phyloP scores from a whole-genome alignment of 805 yeast genomes.

The Starmera dryadoides region DNA sequence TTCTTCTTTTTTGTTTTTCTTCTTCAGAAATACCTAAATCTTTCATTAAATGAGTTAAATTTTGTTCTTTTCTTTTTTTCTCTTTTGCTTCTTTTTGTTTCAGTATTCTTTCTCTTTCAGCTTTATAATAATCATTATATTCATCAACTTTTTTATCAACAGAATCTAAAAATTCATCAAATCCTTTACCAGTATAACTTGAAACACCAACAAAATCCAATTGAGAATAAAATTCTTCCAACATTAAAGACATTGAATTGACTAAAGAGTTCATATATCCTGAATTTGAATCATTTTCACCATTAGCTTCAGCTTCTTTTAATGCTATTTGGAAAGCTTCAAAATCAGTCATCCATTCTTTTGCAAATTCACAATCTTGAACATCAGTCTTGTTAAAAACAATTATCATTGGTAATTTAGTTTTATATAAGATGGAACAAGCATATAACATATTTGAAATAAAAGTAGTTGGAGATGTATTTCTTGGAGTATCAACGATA shows the following conservation, averaged over 20 bases:
- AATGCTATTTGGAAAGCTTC: conserved; percentile 83
- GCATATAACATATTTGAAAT: conserved; percentile 98
- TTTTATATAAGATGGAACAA: conserved; percentile 91
- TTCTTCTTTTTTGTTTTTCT: conserved; percentile 23
- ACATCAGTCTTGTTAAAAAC: conserved; percentile 96
- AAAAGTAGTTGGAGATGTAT: conserved; percentile 90
- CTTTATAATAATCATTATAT: conserved; percentile 72
- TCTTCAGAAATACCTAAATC: conserved; percentile 67
- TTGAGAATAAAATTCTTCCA: conserved; percentile 92
- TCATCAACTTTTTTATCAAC: conserved; percentile 84
- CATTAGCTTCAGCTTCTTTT: conserved; percentile 59
- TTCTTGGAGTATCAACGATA: conserved; percentile 93
- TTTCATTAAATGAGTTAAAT: conserved; percentile 68
- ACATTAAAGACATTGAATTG: conserved; percentile 91
- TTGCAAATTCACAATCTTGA: conserved; percentile 76
- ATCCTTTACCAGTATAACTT: conserved; percentile 88
- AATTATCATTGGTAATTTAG: conserved; percentile 92
- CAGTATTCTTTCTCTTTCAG: conserved; percentile 77
- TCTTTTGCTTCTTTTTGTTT: conserved; percentile 74
- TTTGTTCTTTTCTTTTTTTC: conserved; percentile 61
- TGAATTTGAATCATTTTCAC: conserved; percentile 51
- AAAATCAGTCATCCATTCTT: conserved; percentile 96
- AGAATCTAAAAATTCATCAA: conserved; percentile 80
- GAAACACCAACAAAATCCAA: conserved; percentile 91
- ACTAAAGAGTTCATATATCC: conserved; percentile 94